Evolutionary conservation across 805 yeast species (phyloP), one percentile per base, ranked within the genome.

Genomic region (Kodamaea laetipori): DNA sequence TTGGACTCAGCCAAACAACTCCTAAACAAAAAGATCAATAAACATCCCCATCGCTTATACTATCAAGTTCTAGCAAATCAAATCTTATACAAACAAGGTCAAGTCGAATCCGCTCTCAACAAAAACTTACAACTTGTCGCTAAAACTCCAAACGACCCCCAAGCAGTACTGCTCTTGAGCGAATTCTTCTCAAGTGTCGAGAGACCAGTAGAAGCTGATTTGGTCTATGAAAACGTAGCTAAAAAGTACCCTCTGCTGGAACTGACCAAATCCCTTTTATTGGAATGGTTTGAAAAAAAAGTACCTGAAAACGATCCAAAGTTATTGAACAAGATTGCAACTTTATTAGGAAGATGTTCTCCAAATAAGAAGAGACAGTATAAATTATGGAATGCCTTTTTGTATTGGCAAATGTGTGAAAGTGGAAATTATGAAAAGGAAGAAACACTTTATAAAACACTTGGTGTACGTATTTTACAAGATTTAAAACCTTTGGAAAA

Each of bases 401-500:
- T 78, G 12, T 61, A 78, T 66, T 64, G 74, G 63, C 52, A 78
- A 34, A 47, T 77, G 23, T 51, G 54, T 1, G 48, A 53, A 3
- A 43, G 56, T 1, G 66, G 62, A 26, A 60, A 73, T 9, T 53
- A 71, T 4, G 69, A 65, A 0, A 68, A 76, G 44, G 86, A 81
- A 50, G 54, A 56, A 39, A 66, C 59, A 28, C 61, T 89, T 28
- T 78, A 78, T 47, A 82, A 87, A 1, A 67, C 73, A 45, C 64
- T 89, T 25, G 90, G 89, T 0, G 54, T 72, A 45, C 79, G 82
- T 50, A 58, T 84, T 49, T 58, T 85, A 21, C 80, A 76, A 21
- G 61, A 63, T n/a, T 57, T 74, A 12, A 65, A 67, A 34, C 87
- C 92, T 1, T 67, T 73, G 35, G 51, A 66, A 31, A 67, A 71